Evolutionary conservation across 192 early-diverging fungal species (phyloP), one percentile per base, ranked within the genome.

Genomic region (Entomortierella beljakovae): DNA sequence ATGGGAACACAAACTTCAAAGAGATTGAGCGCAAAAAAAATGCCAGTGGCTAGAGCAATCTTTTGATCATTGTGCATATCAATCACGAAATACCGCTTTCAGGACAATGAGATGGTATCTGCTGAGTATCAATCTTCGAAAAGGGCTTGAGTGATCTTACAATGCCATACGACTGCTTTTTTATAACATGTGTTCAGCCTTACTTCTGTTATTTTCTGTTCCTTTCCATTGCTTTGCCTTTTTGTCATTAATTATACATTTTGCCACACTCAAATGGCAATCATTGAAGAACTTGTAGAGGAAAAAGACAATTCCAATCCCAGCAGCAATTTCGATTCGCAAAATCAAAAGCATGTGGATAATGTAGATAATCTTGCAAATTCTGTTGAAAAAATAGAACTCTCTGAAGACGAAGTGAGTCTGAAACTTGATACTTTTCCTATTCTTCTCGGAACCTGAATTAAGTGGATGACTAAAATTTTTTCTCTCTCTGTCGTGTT

Each of bases 251-350:
- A 26, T 37, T 52, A 26, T 33, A 32, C 15, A 11, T 13, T 32
- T 25, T 26, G 1, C 49, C 50, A 35, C 25, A 13, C 46, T 6
- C 23, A 43, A 49, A 23, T 84, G 83, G 83, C 83, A 20, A 46
- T 84, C 51, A 84, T 84, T 38, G 83, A 84, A 57, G 83, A 84
- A 28, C 80, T 83, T 57, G 40, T 65, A 18, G 82, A 83, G 20
- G 37, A 70, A 33, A 48, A 28, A 11, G 11, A 26, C 18, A 31
- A 33, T 33, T 3, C 55, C 33, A 20, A 2, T 20, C 51, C n/a
- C 15, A 35, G 35, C 28, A 46, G 31, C 6, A 61, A 26, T 26
- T 2, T 28, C 8, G 48, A 20, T 46, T 22, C 49, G 16, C 11
- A 28, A 53, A 38, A 31, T 22, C 31, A 8, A n/a, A 28, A 54